These are phyloP conservation scores for Linanthus parryae DNA, from an alignment of 148 eudicot genomes.

Conservation along the genomic window DNA sequence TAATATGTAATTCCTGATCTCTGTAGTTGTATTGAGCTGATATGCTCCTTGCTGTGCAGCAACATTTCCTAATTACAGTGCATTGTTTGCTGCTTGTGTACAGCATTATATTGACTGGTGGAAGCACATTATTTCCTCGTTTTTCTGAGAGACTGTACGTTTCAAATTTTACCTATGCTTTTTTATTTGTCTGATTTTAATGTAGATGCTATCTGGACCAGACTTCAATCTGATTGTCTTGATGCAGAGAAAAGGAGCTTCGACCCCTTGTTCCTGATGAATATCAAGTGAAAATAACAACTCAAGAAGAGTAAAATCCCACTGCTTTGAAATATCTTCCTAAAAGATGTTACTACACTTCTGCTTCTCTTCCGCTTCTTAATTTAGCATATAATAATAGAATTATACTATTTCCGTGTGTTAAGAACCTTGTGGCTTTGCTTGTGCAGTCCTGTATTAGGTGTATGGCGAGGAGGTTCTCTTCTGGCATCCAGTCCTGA, in stretches of 20 bases:
- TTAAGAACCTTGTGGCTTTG: too few relatives aligned
- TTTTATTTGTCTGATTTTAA: neutral
- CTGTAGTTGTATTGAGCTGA: too few relatives aligned
- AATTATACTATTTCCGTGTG: too few relatives aligned
- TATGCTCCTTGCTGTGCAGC: too few relatives aligned
- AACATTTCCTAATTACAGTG: neutral
- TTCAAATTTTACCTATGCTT: constrained; percentile 1
- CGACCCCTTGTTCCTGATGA: constrained; percentile 95
- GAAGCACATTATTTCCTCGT: constrained; percentile 85
- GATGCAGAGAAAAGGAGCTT: constrained; percentile 80
- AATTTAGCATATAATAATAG: too few relatives aligned
- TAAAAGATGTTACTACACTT: constrained; percentile 1
- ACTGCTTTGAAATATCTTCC: neutral
- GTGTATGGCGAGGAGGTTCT: constrained; percentile 99
- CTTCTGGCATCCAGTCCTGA: constrained; percentile 98
- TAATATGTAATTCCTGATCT: too few relatives aligned
- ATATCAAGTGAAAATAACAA: constrained; percentile 76
- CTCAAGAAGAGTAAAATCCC: constrained; percentile 77
- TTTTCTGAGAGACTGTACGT: constrained; percentile 96
- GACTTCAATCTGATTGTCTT: constrained; percentile 1
- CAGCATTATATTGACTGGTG: constrained; percentile 98
- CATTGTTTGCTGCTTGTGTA: constrained; percentile 9
- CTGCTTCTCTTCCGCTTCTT: too few relatives aligned
- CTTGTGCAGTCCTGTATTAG: constrained; percentile 76
- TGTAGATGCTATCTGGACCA: neutral